Evolutionary conservation across 2,329 filamentous ascomycete genomes (phyloP).

Genomic region (Nannizzia gypsea): DNA sequence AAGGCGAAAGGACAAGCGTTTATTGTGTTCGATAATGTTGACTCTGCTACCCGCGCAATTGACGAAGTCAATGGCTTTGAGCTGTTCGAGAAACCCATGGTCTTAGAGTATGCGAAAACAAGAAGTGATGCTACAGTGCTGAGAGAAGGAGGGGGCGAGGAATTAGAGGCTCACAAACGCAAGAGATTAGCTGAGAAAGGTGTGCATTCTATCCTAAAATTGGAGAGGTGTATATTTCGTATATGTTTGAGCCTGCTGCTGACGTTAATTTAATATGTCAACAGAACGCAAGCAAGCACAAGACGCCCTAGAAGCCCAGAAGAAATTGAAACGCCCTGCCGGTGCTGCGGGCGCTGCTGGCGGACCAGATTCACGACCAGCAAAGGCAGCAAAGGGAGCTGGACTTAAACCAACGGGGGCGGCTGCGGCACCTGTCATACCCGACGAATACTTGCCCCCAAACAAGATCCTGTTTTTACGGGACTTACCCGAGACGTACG

Average conservation of each 20-base stretch:
- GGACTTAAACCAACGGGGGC: constrained; percentile 67
- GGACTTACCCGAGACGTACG: constrained; percentile 78
- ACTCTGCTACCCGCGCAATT: constrained; percentile 67
- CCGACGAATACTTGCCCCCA: constrained; percentile 94
- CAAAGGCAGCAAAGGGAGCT: constrained; percentile 57
- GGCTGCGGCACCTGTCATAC: constrained; percentile 59
- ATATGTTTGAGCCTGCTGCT: constrained; percentile 15
- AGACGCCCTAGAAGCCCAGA: constrained; percentile 66
- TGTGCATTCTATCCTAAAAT: constrained; percentile 26
- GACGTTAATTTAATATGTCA: constrained; percentile 1
- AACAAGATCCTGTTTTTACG: constrained; percentile 96
- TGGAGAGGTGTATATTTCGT: neutral
- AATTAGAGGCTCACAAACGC: constrained; percentile 76
- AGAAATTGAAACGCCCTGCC: constrained; percentile 57
- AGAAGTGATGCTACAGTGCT: constrained; percentile 79
- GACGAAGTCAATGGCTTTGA: constrained; percentile 88
- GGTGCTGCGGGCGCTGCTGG: constrained; percentile 36
- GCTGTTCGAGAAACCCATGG: constrained; percentile 83
- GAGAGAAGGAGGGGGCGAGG: constrained; percentile 59
- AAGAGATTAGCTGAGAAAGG: constrained; percentile 81
- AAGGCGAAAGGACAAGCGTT: constrained; percentile 94
- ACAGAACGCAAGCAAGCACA: constrained; percentile 66
- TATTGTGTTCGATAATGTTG: constrained; percentile 73
- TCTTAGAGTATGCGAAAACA: constrained; percentile 67
- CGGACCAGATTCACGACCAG: constrained; percentile 40